phyloP scores from a whole-genome alignment of 2,329 filamentous ascomycete genomes.

The Chaetothyriales sp. region DNA sequence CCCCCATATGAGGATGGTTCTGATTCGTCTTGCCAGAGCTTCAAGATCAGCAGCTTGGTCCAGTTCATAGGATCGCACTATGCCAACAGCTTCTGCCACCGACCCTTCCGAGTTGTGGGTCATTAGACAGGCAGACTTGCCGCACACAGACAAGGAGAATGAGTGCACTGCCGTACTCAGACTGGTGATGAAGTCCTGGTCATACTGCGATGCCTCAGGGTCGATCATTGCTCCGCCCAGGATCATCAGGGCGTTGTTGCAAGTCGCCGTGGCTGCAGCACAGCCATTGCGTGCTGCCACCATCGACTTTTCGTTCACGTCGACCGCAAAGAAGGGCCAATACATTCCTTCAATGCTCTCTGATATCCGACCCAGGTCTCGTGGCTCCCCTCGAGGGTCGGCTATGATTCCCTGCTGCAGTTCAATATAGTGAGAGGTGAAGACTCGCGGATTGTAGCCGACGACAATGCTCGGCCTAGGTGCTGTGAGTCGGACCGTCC shows the following conservation, averaged over 20 bases:
- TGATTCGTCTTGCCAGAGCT: slow-evolving; percentile 8
- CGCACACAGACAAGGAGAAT: slow-evolving; percentile 15
- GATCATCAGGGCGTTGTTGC: slow-evolving; percentile 15
- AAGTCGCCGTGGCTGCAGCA: slow-evolving; percentile 11
- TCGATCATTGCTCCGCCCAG: slow-evolving; percentile 10
- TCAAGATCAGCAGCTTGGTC: slow-evolving; percentile 12
- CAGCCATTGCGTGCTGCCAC: slow-evolving; percentile 10
- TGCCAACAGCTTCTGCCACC: slow-evolving; percentile 8
- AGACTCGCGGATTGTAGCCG: slow-evolving; percentile 9
- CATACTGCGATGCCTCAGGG: slow-evolving; percentile 2
- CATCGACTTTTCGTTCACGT: slow-evolving; percentile 11
- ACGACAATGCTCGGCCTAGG: slow-evolving; percentile 12
- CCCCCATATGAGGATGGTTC: slow-evolving; percentile 13
- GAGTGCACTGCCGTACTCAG: slow-evolving; percentile 12
- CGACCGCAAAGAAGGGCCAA: slow-evolving; percentile 17
- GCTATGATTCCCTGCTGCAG: slow-evolving; percentile 16
- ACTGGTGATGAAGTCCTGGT: slow-evolving; percentile 7
- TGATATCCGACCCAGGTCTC: slow-evolving; percentile 13
- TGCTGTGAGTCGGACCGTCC: slow-evolving; percentile 11
- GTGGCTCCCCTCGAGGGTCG: slow-evolving; percentile 10
- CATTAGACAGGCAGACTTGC: slow-evolving; percentile 12
- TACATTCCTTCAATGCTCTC: slow-evolving; percentile 11
- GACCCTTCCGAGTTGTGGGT: slow-evolving; percentile 12
- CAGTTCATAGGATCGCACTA: slow-evolving; percentile 11
- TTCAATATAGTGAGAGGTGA: slow-evolving; percentile 10